Conservation (phyloP, 805 yeast species). For the Starmerella apicola region DNA sequence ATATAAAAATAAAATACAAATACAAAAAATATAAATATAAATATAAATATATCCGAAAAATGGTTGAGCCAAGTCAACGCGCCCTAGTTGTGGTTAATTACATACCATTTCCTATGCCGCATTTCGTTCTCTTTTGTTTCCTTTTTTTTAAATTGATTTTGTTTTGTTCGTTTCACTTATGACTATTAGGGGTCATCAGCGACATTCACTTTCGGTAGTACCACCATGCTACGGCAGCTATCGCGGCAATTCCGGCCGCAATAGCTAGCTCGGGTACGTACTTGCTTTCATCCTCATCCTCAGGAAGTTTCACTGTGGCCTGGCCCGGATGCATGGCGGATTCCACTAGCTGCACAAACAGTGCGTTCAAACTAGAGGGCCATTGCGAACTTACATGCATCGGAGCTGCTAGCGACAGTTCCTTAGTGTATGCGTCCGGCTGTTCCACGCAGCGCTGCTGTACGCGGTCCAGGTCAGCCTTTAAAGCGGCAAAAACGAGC, state of each 20-base stretch:
- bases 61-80: too few species aligned
- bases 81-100: too few species aligned
- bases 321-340: conserved; percentile 69
- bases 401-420: conserved; percentile 60
- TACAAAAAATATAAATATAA: too few species aligned
- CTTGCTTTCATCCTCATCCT: conserved; percentile 40
- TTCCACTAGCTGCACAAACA: conserved; percentile 76
- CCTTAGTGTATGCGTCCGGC: conserved; percentile 75
- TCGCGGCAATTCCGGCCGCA: conserved; percentile 17
- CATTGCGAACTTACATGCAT: conserved; percentile 82
- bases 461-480: conserved; percentile 91
- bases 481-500: conserved; percentile 74
- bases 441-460: conserved; percentile 78
- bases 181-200: too few species aligned
- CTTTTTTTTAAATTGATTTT: too few species aligned
- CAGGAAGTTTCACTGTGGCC: conserved; percentile 51
- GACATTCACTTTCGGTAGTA: too few species aligned
- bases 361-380: conserved; percentile 74
- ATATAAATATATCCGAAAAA: too few species aligned
- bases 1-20: too few species aligned
- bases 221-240: conserved; percentile 10
- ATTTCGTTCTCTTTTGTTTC: too few species aligned
- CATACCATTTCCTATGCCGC: too few species aligned
- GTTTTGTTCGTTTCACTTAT: too few species aligned
- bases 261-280: conserved; percentile 39